Evolutionary conservation across 805 yeast species (phyloP).

Genomic region (Yarrowia yakushimensis): DNA sequence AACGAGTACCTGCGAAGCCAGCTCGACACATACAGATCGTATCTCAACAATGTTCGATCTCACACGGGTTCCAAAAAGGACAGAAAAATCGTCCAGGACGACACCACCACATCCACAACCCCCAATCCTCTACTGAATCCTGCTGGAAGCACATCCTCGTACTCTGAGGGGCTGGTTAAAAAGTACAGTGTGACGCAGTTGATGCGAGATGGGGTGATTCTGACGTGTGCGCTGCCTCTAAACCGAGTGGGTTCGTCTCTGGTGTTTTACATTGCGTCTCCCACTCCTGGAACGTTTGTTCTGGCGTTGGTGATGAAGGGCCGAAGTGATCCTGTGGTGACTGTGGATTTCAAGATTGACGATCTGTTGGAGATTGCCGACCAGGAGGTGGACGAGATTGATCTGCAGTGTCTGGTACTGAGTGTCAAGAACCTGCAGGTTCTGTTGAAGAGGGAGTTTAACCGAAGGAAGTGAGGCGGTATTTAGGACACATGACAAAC

Average conservation of each 20-base stretch:
- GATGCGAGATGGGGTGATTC: conserved; percentile 34
- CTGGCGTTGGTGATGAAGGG: conserved; percentile 36
- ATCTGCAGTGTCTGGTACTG: conserved; percentile 36
- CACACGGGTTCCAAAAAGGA: conserved; percentile 36
- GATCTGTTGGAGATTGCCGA: conserved; percentile 37
- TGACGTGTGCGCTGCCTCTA: conserved; percentile 34
- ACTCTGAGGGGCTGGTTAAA: conserved; percentile 29
- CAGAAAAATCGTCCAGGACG: conserved; percentile 28
- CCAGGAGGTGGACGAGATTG: conserved; percentile 32
- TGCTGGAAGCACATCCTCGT: conserved; percentile 2
- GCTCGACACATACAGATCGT: conserved; percentile 39
- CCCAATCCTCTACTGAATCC: conserved; percentile 22
- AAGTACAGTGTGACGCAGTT: conserved; percentile 34
- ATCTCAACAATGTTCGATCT: conserved; percentile 38
- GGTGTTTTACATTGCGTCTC: conserved; percentile 34
- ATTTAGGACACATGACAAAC: too few relatives aligned
- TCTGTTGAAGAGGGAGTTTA: conserved; percentile 33
- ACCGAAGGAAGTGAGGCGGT: conserved; percentile 25
- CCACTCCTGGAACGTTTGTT: conserved; percentile 37
- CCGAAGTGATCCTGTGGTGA: conserved; percentile 35
- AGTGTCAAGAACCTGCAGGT: conserved; percentile 32
- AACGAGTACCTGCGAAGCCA: conserved; percentile 39
- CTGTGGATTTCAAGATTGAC: conserved; percentile 37
- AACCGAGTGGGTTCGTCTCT: neutral
- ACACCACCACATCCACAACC: neutral